Evolutionary conservation across 306 rosid genomes (phyloP).

Genomic region (Quillaja saponaria): DNA sequence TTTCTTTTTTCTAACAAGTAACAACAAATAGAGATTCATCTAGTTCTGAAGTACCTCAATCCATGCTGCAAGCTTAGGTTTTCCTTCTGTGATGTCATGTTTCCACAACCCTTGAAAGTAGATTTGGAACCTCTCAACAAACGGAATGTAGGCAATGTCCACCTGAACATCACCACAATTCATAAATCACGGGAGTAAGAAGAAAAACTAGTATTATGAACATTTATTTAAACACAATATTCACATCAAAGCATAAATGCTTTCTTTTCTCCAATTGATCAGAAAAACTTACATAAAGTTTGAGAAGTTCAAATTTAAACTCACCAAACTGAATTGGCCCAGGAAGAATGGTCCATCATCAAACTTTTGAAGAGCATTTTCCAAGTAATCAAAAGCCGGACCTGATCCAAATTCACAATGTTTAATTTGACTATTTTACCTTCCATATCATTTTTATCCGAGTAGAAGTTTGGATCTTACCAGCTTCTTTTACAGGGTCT

Average conservation of each 20-base stretch:
- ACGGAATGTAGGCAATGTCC: conserved; percentile 66
- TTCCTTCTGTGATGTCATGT: conserved; percentile 56
- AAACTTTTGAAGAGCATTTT: conserved; percentile 48
- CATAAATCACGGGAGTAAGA: background rate
- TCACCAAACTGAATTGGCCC: conserved; percentile 57
- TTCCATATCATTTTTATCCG: background rate
- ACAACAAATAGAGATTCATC: background rate
- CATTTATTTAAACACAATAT: no score
- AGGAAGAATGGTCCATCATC: conserved; percentile 63
- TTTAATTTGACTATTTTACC: background rate
- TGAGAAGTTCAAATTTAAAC: conserved; percentile 3
- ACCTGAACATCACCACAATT: conserved; percentile 44
- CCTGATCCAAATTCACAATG: conserved; percentile 25
- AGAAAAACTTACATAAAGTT: background rate
- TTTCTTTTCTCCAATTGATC: conserved; percentile 1
- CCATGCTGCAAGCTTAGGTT: conserved; percentile 65
- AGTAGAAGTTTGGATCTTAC: conserved; percentile 29
- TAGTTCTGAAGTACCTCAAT: conserved; percentile 46
- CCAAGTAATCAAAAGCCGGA: conserved; percentile 61
- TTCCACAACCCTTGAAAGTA: conserved; percentile 43
- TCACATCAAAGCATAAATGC: background rate
- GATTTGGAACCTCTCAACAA: conserved; percentile 60
- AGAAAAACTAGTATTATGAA: conserved; percentile 5
- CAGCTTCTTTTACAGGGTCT: conserved; percentile 38
- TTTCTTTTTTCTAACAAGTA: background rate